Evolutionary conservation across 768 basidiomycete species (phyloP).

Genomic region (Rhodotorula graminis): DNA sequence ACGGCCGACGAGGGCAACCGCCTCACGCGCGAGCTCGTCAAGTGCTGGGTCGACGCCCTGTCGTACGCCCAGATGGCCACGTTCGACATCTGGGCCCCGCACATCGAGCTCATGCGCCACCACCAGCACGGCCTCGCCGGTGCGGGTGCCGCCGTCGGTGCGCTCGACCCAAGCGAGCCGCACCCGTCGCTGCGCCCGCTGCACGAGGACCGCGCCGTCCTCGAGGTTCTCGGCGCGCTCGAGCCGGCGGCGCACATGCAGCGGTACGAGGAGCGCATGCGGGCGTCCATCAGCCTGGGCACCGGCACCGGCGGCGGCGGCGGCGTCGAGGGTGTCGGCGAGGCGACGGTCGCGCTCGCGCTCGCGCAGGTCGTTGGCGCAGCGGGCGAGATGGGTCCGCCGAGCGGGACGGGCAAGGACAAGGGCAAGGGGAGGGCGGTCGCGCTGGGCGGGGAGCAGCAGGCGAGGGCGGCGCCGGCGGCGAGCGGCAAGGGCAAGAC

Average conservation of each 20-base stretch:
- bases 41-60: constrained; percentile 29
- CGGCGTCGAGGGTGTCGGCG: not conserved
- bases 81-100: not conserved
- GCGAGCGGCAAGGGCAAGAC: not conserved
- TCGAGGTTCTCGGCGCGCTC: constrained; percentile 3
- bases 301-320: too few species aligned
- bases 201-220: not conserved
- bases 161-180: not conserved
- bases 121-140: not conserved
- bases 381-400: not conserved
- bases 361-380: too few species aligned
- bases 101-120: not conserved
- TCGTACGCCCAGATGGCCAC: constrained; percentile 21
- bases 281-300: too few species aligned
- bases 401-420: not conserved
- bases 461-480: too few species aligned
- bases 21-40: constrained; percentile 21
- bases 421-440: not conserved
- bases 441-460: not conserved
- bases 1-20: constrained; percentile 7
- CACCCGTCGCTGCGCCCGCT: not conserved
- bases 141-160: not conserved
- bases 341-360: too few species aligned
- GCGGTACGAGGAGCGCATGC: not conserved
- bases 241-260: not conserved